Base-by-base conservation (phyloP, 1,284 basidiomycete genomes). In the Moesziomyces antarcticus region DNA sequence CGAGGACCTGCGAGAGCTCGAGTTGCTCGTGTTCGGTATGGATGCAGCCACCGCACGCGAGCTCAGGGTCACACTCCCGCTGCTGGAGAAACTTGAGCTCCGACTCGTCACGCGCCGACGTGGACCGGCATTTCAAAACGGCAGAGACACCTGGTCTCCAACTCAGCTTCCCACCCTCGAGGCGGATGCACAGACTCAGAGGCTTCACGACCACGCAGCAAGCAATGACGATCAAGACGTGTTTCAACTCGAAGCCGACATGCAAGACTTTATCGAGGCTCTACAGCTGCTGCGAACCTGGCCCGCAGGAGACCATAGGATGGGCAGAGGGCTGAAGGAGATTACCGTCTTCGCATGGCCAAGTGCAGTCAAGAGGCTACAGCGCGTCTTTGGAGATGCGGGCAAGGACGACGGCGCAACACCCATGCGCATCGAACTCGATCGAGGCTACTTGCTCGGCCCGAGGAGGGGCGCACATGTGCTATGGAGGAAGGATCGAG, bases 1-100 rank as follows among this genome's bases (percentile, higher is more conserved):
- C 41, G 62, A 63, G 22, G 65, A 76, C 18, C 24, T 80, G 16
- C 35, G 58, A 3, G 58, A 77, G 42, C 42, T 80, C 13, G 78
- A 80, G 42, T 22, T 80, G 51, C 47, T 75, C 20, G 64, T 69
- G 4, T 80, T 80, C 40, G 77, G 77, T 5, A 64, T 80, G 61
- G 74, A 78, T 24, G 44, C 44, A 0, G 56, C 52, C 0, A 73
- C 65, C 1, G 77, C 77, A 0, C 40, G 56, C 11, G 69, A 77
- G 47, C 50, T 80, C 21, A 37, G 77, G 6, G 53, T 46, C 20
- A 57, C 65, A 2, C 45, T 75, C 14, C 77, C 77, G 22, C 50
- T 68, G 11, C 24, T 77, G 18, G 63, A 63, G 14, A 59, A 56
- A 25, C 49, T 80, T 5, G 71, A 71, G n/a, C 24, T 80, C 22